A percentile compares a stretch with the other conserved stretches of the same genome.
phyloP scores from a whole-genome alignment of 2,329 filamentous ascomycete species.

The Cladorrhinum sp. region DNA sequence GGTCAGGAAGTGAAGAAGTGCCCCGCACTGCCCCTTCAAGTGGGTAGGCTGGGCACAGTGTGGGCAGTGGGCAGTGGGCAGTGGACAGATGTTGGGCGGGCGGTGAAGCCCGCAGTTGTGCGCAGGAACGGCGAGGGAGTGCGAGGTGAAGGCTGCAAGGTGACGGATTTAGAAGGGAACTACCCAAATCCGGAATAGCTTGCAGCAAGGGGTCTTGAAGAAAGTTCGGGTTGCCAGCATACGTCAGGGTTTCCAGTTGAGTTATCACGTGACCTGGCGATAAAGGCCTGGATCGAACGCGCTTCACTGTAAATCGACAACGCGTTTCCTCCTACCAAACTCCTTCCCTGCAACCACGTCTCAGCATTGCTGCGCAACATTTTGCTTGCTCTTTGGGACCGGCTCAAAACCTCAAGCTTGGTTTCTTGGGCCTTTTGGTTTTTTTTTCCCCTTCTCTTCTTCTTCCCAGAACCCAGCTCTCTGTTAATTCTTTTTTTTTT shows the following conservation, averaged over 20 bases:
- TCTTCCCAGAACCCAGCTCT: background rate
- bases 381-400: background rate
- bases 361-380: background rate
- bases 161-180: slow-evolving; percentile 7
- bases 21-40: slow-evolving; percentile 15
- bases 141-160: slow-evolving; percentile 4
- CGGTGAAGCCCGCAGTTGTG: background rate
- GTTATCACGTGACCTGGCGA: slow-evolving; percentile 5
- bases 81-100: background rate
- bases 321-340: background rate
- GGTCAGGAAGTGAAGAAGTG: background rate
- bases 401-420: background rate
- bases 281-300: background rate
- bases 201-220: background rate
- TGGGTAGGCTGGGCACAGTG: background rate
- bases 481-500: slow-evolving; percentile 4
- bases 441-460: slow-evolving; percentile 3
- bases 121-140: background rate
- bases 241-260: background rate
- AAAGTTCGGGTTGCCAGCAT: background rate
- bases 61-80: too few species aligned
- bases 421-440: background rate
- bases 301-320: background rate
- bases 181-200: slow-evolving; percentile 2
- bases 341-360: background rate